These are phyloP conservation scores for Canavalia ensiformis DNA, from an alignment of 306 rosid genomes.

Conservation along the genomic window DNA sequence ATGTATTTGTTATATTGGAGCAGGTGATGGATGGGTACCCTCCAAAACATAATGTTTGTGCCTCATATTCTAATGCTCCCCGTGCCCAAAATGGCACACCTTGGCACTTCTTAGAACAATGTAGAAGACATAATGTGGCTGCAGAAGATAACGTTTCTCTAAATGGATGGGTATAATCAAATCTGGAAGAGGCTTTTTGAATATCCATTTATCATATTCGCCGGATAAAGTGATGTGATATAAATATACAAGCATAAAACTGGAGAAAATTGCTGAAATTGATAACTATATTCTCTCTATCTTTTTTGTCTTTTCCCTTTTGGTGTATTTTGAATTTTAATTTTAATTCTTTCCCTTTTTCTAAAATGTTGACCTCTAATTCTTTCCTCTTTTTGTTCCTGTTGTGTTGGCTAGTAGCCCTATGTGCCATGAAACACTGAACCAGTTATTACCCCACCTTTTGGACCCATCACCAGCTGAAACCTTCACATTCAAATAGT, in stretches of 20 bases:
- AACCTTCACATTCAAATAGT: conserved; percentile 18
- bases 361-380: conserved; percentile 24
- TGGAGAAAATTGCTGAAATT: conserved; percentile 28
- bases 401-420: conserved; percentile 24
- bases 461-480: conserved; percentile 28
- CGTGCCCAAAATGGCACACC: conserved; percentile 49
- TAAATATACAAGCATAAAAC: background rate
- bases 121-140: conserved; percentile 56
- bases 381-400: background rate
- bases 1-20: conserved; percentile 51
- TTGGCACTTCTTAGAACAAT: conserved; percentile 53
- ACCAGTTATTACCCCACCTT: conserved; percentile 22
- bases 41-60: conserved; percentile 60
- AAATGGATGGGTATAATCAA: conserved; percentile 51
- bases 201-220: conserved; percentile 35
- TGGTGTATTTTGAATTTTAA: too few species aligned
- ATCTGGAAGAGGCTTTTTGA: conserved; percentile 36
- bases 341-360: background rate
- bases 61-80: conserved; percentile 45
- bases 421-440: background rate
- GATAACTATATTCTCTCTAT: background rate
- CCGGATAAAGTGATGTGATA: conserved; percentile 42
- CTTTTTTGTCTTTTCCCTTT: background rate
- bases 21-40: conserved; percentile 47
- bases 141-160: conserved; percentile 53